Evolutionary conservation across 1,139 yeast genomes (phyloP), one percentile per base, ranked within the genome.

Genomic region (Wickerhamomyces sp.): DNA sequence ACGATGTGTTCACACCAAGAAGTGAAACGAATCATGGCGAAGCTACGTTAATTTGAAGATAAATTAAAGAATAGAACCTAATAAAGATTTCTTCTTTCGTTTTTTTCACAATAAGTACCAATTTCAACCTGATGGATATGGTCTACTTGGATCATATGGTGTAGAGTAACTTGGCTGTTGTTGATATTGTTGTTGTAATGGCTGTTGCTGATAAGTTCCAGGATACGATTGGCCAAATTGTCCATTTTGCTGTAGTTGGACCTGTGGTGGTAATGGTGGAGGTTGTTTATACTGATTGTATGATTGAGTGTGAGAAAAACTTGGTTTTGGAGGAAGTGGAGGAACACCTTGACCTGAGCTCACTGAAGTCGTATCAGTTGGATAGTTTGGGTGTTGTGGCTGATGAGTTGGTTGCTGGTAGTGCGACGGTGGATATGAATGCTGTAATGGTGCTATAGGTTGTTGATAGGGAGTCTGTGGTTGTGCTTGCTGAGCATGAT

Each of bases 1-100:
- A 75, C 46, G 78, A 78, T 6, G 26, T 39, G 7, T 45, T 42
- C 20, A 16, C 16, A 16, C 26, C 25, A 15, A 28, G 20, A 20
- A 28, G 13, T 13, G 15, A 14, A 7, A 20, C 9, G 5, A 11
- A 6, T 10, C 11, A 26, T 16, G 44, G 44, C 6, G n/a, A n/a
- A n/a, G 28, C 38, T 20, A 20, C 17, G 15, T 23, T 30, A 8
- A 30, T 23, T 6, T 30, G 26, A 30, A 23, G 11, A n/a, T 6
- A 30, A 10, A 12, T 16, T 26, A 19, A 19, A n/a, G n/a, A 15
- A 24, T 17, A 13, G 15, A 26, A 20, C 12, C 10, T 5, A 20
- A 10, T 10, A 20, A 20, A n/a, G 12, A 19, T 19, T 19, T 8
- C 10, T 8, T 19, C 25, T 9, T n/a, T 11, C 25, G 8, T 23